Evolutionary conservation across 768 basidiomycete species (phyloP), one percentile per base, ranked within the genome.

Genomic region (Coprinopsis strossmayeri): DNA sequence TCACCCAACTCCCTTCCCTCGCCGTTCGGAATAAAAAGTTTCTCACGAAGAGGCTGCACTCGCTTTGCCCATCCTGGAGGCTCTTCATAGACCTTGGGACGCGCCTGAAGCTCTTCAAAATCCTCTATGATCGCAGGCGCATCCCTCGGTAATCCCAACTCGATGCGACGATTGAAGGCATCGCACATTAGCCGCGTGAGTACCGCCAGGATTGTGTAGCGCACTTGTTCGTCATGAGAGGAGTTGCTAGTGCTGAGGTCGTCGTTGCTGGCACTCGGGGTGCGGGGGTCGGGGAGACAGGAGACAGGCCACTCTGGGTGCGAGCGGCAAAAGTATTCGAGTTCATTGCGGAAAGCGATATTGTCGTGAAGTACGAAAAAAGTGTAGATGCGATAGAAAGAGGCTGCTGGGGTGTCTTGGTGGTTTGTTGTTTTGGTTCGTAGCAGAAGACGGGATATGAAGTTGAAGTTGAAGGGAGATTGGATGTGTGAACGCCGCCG

Each of bases 91-190:
- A 60, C 56, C 46, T 61, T 63, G 7, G 63, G 65, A 34, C 61
- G 57, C 17, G 54, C 51, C 43, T 54, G 49, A 2, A 67, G 59
- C 49, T 55, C 65, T n/a, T 58, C 56, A 25, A 55, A 69, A 52
- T 69, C 63, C 38, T 50, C 47, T 32, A 64, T 55, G 39, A 69
- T 61, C 2, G 62, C 56, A 32, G 67, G 66, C 10, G 63, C 62
- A 45, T 67, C 63, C 25, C 64, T 53, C 7, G 62, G 66, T 5
- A 68, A 54, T 21, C 66, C 65, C 34, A 50, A 34, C 47, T 57
- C 59, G 48, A 68, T 61, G 17, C 60, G 56, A 35, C 55, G 57
- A 47, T 62, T 62, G 41, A 60, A 62, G 10, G 66, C 50, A 34
- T 56, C 51, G 42, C 59, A 60, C 57, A 64, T 55, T 21, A 65